Percentiles rank a stretch among this genome's conserved stretches.
Evolutionary conservation across 805 yeast genomes (phyloP).

Genomic region (Candida methanosorbosa): DNA sequence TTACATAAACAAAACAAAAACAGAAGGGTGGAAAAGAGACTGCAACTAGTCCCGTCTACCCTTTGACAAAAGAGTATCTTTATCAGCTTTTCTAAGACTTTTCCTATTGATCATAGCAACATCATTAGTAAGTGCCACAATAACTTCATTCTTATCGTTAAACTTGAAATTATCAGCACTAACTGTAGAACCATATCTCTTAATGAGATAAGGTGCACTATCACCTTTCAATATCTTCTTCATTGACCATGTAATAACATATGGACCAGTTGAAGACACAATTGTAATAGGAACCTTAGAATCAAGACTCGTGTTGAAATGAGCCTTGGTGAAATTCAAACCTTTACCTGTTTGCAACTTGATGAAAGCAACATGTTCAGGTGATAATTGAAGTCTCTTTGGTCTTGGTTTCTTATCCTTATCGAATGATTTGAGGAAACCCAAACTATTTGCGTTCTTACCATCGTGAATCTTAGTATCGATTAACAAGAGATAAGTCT

Average conservation of each 20-base stretch:
- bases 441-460: constrained; percentile 47
- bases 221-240: constrained; percentile 47
- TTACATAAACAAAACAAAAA: not conserved
- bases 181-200: constrained; percentile 49
- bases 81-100: constrained; percentile 50
- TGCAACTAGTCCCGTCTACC: constrained; percentile 17
- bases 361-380: constrained; percentile 65
- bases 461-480: constrained; percentile 60
- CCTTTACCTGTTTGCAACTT: constrained; percentile 38
- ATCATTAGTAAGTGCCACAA: constrained; percentile 68
- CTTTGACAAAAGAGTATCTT: constrained; percentile 30
- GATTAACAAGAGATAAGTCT: constrained; percentile 58
- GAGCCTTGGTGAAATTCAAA: constrained; percentile 60
- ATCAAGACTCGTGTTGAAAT: constrained; percentile 65
- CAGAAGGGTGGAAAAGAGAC: constrained; percentile 11
- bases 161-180: constrained; percentile 74
- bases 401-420: constrained; percentile 63
- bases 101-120: constrained; percentile 60
- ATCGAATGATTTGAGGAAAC: constrained; percentile 58
- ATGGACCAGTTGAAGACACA: constrained; percentile 75
- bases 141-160: constrained; percentile 62
- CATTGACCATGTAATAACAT: constrained; percentile 73
- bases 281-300: constrained; percentile 52
- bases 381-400: constrained; percentile 53
- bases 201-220: constrained; percentile 50